Evolutionary conservation across 2,329 filamentous ascomycete species (phyloP).

Genomic region (Emmonsiellopsis sp.): DNA sequence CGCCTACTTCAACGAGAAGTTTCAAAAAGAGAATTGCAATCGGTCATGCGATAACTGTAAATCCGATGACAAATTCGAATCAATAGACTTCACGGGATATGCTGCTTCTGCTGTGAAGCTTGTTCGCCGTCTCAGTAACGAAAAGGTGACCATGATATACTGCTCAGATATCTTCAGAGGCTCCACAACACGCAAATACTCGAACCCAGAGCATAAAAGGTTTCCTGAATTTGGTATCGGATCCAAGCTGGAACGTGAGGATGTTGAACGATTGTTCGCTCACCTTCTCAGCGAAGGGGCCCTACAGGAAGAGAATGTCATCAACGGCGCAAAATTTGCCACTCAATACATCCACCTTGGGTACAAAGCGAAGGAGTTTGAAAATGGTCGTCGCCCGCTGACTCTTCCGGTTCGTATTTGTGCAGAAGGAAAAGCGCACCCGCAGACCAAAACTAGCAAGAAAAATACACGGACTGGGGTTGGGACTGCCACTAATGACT

Average conservation of each 20-base stretch:
- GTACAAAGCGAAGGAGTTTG: constrained; percentile 39
- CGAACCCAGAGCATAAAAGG: constrained; percentile 42
- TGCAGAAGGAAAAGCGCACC: constrained; percentile 26
- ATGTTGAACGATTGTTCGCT: constrained; percentile 77
- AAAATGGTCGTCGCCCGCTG: constrained; percentile 33
- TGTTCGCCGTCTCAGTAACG: constrained; percentile 37
- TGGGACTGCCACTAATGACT: constrained; percentile 30
- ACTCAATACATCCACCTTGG: constrained; percentile 53
- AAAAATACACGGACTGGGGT: constrained; percentile 19
- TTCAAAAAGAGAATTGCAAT: constrained; percentile 61
- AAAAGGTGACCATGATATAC: constrained; percentile 59
- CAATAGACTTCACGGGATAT: constrained; percentile 65
- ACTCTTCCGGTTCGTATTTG: constrained; percentile 46
- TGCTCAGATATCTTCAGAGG: constrained; percentile 80
- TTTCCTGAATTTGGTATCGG: constrained; percentile 58
- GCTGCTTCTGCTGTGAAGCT: constrained; percentile 63
- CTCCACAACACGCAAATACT: constrained; percentile 50
- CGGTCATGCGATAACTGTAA: constrained; percentile 83
- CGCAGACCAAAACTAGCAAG: constrained; percentile 15
- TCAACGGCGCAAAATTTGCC: constrained; percentile 58
- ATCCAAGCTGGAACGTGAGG: constrained; percentile 59
- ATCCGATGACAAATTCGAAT: constrained; percentile 59
- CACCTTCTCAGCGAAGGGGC: constrained; percentile 64
- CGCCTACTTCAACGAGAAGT: constrained; percentile 86
- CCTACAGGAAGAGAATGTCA: constrained; percentile 59